A percentile compares a stretch with the other conserved stretches of the same genome.
These are phyloP conservation scores for Pholiota conissans DNA, from an alignment of 768 basidiomycete species.

Conservation along the genomic window DNA sequence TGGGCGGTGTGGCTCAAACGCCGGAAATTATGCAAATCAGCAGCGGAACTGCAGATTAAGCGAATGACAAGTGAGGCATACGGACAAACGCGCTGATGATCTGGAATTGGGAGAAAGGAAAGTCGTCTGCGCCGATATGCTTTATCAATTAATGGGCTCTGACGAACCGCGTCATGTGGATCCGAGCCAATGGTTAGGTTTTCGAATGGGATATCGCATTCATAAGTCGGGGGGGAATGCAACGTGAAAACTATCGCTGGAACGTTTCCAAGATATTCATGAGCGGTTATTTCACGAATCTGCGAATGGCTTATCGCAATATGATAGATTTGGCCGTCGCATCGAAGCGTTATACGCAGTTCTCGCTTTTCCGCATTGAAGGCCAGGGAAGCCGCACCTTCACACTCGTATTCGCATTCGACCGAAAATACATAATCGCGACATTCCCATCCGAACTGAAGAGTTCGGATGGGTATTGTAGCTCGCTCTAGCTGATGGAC, in stretches of 20 bases:
- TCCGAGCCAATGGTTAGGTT: conserved; percentile 24
- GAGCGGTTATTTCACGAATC: conserved; percentile 38
- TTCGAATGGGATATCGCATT: conserved; percentile 8
- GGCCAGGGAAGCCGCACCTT: conserved; percentile 25
- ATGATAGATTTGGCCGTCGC: conserved; percentile 23
- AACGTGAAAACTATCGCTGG: conserved; percentile 45
- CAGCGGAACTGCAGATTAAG: conserved; percentile 38
- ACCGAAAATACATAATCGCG: conserved; percentile 57
- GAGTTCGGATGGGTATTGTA: conserved; percentile 29
- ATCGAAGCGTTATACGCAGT: conserved; percentile 37
- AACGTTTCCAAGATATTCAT: conserved; percentile 29
- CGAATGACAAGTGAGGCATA: conserved; percentile 56
- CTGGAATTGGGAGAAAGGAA: conserved; percentile 36
- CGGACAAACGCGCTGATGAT: conserved; percentile 46
- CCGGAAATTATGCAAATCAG: conserved; percentile 38
- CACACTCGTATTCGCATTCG: conserved; percentile 49
- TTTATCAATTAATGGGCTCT: no score
- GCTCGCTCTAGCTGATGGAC: conserved; percentile 27
- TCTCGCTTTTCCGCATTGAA: conserved; percentile 48
- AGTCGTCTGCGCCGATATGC: conserved; percentile 31
- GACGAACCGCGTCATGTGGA: no score
- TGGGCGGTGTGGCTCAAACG: conserved; percentile 37
- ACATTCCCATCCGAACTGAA: conserved; percentile 67
- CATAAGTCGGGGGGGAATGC: conserved; percentile 29
- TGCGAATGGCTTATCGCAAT: conserved; percentile 47